Conservation (phyloP, 2,329 filamentous ascomycete genomes). For the Neofusicoccum umdonicola region DNA sequence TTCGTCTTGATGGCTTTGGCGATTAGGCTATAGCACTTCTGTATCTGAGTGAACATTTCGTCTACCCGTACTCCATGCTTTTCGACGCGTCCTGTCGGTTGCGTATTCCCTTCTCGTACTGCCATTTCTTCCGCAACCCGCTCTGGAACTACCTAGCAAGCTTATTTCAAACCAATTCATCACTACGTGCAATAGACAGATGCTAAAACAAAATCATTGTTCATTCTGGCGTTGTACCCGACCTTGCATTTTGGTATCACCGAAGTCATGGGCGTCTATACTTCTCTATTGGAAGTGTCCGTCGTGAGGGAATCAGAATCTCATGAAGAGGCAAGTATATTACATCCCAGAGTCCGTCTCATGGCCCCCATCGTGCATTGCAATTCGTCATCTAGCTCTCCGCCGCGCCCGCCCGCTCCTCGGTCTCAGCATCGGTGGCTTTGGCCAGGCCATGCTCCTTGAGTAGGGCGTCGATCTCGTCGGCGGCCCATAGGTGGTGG, state of each 20-base stretch:
- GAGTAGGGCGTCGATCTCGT: constrained; percentile 90
- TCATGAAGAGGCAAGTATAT: constrained; percentile 16
- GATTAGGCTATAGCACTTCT: too few relatives aligned
- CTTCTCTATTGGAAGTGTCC: constrained; percentile 5
- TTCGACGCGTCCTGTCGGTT: too few relatives aligned
- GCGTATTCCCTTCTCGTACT: too few relatives aligned
- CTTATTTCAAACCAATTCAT: too few relatives aligned
- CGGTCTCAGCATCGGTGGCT: constrained; percentile 34
- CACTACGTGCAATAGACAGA: too few relatives aligned
- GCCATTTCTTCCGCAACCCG: too few relatives aligned
- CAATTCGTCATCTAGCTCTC: constrained; percentile 18
- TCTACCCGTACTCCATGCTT: too few relatives aligned
- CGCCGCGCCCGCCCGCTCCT: constrained; percentile 20
- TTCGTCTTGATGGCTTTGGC: too few relatives aligned
- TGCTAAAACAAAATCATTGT: background rate
- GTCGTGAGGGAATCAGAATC: background rate
- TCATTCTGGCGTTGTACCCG: too few relatives aligned
- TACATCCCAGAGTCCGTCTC: constrained; percentile 9
- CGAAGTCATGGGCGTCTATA: constrained; percentile 5
- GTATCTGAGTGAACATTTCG: too few relatives aligned
- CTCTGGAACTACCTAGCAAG: too few relatives aligned
- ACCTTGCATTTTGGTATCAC: background rate
- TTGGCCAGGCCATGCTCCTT: constrained; percentile 96
- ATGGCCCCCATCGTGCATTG: constrained; percentile 2
- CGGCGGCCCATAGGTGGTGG: constrained; percentile 93